Base-by-base conservation (phyloP, 768 basidiomycete species). In the Termitomyces sp. region DNA sequence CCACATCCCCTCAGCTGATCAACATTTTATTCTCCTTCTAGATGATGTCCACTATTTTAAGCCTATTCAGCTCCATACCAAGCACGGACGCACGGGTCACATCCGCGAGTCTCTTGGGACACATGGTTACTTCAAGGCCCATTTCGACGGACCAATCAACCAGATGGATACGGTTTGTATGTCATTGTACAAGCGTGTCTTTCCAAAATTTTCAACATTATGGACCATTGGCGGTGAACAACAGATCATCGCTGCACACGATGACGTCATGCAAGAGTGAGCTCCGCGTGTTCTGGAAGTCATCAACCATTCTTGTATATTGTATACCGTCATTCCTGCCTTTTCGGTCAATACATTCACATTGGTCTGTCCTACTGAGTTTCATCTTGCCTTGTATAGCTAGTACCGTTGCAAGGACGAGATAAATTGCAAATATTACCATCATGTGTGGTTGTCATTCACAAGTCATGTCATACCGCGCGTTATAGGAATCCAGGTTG, bases 121-220 rank as follows among this genome's bases (percentile, higher is more conserved):
- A 30, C 96, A 99, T 65, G 97, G 96, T 30, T 93, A 98, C 72
- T 93, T 94, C 80, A 98, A 98, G 76, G 95, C 93, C 17, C 82
- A 91, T 68, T 93, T 94, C 70, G 94, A 97, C 66, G 92, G 90
- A 14, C 91, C 89, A 21, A 85, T 98, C 62, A 88, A 81, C 65
- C 93, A 94, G 75, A 96, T 97, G 93, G 97, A 98, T 62, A 96
- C 93, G 15, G 82, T 98, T 54, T 97, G 94, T 69, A 88, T 98
- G 88, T 85, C 87, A 44, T 66, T 99, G 55, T 98, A 99, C 74
- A 99, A 98, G 73, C 79, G 97, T 41, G 87, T 94, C 54, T 98
- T 83, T 71, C 96, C 96, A 10, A 89, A 87, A 67, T 98, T 93
- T 87, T 77, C 84, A 46, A 74, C 76, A 60, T 56, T 79, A 48